Conservation (phyloP, 495 filamentous ascomycete species). For the Staphylotrichum tortipilum region DNA sequence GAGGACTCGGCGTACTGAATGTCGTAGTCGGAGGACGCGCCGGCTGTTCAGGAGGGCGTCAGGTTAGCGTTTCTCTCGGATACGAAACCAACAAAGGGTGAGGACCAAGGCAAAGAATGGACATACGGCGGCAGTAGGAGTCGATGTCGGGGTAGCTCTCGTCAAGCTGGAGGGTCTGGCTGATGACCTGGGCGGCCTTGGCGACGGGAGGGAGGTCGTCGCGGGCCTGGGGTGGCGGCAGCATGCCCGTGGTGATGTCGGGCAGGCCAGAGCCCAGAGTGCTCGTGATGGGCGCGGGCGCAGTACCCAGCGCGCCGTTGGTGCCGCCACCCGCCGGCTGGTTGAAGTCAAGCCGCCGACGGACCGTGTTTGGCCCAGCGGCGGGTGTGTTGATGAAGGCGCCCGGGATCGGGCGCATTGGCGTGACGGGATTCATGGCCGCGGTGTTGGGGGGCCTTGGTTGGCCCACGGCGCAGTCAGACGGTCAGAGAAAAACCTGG, state of each 20-base stretch:
- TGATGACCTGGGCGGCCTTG: slow-evolving; percentile 76
- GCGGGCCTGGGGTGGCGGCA: slow-evolving; percentile 2
- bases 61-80: not conserved
- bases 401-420: slow-evolving; percentile 58
- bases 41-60: slow-evolving; percentile 31
- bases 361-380: slow-evolving; percentile 24
- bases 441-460: slow-evolving; percentile 29
- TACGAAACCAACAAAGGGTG: not conserved
- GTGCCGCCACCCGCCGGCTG: slow-evolving; percentile 5
- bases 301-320: not conserved
- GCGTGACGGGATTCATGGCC: slow-evolving; percentile 59
- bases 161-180: slow-evolving; percentile 64
- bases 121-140: slow-evolving; percentile 80
- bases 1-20: slow-evolving; percentile 49
- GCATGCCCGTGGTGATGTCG: slow-evolving; percentile 1
- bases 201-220: slow-evolving; percentile 50
- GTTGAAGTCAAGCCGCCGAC: slow-evolving; percentile 34
- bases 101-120: not conserved
- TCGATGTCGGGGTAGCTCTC: slow-evolving; percentile 82
- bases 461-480: not conserved
- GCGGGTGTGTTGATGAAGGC: slow-evolving; percentile 68
- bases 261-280: slow-evolving; percentile 3
- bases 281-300: not conserved
- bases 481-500: too few species aligned
- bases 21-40: slow-evolving; percentile 90